Conservation (phyloP, 805 yeast species). For the Scheffersomyces coipomensis region DNA sequence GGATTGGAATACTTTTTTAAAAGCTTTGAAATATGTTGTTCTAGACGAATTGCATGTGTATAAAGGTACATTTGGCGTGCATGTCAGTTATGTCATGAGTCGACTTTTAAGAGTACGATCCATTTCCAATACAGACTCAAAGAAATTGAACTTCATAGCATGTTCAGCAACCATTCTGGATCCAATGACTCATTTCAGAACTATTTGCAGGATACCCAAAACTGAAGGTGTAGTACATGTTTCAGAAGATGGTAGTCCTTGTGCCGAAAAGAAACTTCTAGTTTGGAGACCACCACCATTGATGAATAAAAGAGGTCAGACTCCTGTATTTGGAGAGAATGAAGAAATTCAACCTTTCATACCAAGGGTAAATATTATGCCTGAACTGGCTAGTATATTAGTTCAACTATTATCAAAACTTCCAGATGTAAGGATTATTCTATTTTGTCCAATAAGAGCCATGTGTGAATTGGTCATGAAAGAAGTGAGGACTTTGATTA, state of each 20-base stretch:
- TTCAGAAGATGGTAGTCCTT: constrained; percentile 83
- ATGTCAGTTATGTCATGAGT: constrained; percentile 83
- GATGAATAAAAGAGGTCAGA: constrained; percentile 55
- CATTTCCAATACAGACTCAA: constrained; percentile 14
- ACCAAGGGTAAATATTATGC: constrained; percentile 64
- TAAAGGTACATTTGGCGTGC: constrained; percentile 88
- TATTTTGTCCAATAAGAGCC: constrained; percentile 83
- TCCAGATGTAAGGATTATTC: constrained; percentile 72
- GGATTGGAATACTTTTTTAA: constrained; percentile 69
- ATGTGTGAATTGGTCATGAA: constrained; percentile 88
- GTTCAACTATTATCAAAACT: constrained; percentile 57
- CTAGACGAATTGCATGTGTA: constrained; percentile 87
- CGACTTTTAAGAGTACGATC: constrained; percentile 60
- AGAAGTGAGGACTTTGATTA: constrained; percentile 62
- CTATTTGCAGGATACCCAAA: constrained; percentile 63
- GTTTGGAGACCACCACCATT: constrained; percentile 82
- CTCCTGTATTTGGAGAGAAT: constrained; percentile 6
- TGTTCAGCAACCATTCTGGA: constrained; percentile 90
- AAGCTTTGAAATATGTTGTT: constrained; percentile 66
- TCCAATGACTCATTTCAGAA: constrained; percentile 70
- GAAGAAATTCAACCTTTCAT: constrained; percentile 7
- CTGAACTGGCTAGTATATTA: constrained; percentile 73
- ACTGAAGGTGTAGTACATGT: constrained; percentile 53
- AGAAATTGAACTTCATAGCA: constrained; percentile 71
- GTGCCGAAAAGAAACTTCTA: constrained; percentile 70